A percentile compares a stretch with the other conserved stretches of the same genome.
These are phyloP conservation scores for Piper longum DNA, from an alignment of 164 flowering plant genomes.

Conservation along the genomic window DNA sequence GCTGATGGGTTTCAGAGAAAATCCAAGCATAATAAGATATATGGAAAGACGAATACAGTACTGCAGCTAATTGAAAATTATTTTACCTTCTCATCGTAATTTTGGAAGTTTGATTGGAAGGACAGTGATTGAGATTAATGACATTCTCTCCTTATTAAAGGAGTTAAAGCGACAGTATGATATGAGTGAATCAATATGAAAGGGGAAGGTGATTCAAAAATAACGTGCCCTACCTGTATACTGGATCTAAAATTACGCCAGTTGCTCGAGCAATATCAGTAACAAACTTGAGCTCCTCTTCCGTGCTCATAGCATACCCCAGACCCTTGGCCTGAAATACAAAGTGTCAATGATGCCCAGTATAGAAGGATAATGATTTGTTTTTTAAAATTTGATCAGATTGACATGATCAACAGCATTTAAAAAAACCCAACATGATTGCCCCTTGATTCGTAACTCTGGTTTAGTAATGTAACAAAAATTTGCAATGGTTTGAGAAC, in stretches of 20 bases:
- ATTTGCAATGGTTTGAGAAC: not conserved
- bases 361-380: not conserved
- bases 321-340: conserved; percentile 60
- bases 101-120: no score
- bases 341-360: not conserved
- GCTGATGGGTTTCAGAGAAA: conserved; percentile 16
- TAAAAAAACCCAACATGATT: no score
- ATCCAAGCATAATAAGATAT: not conserved
- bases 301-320: conserved; percentile 65
- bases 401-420: no score
- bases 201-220: not conserved
- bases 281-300: conserved; percentile 76
- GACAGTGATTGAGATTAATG: no score
- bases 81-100: no score
- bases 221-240: conserved; percentile 51
- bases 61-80: no score
- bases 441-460: no score
- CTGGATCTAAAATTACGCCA: conserved; percentile 83
- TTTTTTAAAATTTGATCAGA: not conserved
- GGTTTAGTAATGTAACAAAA: no score
- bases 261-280: conserved; percentile 70
- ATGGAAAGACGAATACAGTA: not conserved
- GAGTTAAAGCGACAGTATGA: no score
- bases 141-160: no score
- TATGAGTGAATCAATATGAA: not conserved